Percentiles rank a stretch among this genome's conserved stretches.
These are phyloP conservation scores for Russula foetens DNA, from an alignment of 768 basidiomycete genomes.

Conservation along the genomic window DNA sequence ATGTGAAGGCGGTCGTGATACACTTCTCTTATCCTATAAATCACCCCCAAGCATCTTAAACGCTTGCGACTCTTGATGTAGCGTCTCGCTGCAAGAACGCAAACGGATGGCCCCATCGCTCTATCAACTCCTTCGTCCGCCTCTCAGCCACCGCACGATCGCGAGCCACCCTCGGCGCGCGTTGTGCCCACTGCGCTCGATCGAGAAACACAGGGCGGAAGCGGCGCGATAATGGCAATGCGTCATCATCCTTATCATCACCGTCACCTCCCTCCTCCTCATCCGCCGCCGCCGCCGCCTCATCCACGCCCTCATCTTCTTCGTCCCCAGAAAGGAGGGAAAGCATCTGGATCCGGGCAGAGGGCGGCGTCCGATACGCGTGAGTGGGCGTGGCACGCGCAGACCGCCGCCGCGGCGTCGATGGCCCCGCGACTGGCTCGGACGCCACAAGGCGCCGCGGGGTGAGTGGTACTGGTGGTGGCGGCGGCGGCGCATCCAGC, in stretches of 20 bases:
- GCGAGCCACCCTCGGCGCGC: constrained; percentile 11
- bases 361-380: constrained; percentile 17
- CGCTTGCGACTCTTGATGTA: not conserved
- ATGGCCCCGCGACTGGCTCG: constrained; percentile 13
- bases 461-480: not conserved
- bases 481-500: not conserved
- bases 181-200: constrained; percentile 18
- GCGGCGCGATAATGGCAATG: constrained; percentile 11
- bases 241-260: constrained; percentile 2
- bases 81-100: not conserved
- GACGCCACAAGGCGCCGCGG: not conserved
- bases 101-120: constrained; percentile 16
- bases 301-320: not conserved
- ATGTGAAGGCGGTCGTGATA: not conserved
- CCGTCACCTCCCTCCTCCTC: not conserved
- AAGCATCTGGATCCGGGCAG: constrained; percentile 5
- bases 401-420: constrained; percentile 11
- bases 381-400: not conserved
- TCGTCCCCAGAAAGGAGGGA: constrained; percentile 1
- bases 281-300: not conserved
- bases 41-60: not conserved
- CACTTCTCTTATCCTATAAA: not conserved
- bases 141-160: constrained; percentile 15
- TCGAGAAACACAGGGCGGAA: constrained; percentile 18
- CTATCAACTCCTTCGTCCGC: not conserved